Base-by-base conservation (phyloP, 305 asterid genomes). In the Rubia balearica region DNA sequence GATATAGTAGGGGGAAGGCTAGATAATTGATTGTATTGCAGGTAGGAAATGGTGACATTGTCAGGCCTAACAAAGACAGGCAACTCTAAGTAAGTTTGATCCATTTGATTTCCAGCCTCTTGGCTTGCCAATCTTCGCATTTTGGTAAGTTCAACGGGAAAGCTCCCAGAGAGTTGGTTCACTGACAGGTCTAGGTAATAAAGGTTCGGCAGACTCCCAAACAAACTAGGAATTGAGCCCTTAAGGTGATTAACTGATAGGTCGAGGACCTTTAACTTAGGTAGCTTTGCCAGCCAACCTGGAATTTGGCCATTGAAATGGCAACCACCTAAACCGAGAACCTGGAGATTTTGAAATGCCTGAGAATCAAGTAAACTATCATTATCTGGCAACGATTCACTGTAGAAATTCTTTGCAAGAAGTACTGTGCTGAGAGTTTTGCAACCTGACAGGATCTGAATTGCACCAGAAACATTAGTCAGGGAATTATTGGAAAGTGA, bases 51-150 rank as follows among this genome's bases (percentile, higher is more conserved):
- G 57, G 57, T 51, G 1, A 51, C 89, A 45, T 89, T 89, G 55
- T 92, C 83, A n/a, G 97, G 97, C 83, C 78, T 79, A 68, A 88
- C 89, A 70, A 89, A 92, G 41, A 92, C 94, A 14, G 97, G 98
- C 86, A 92, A 74, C 87, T 87, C 96, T 42, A 90, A 77, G 78
- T 81, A 79, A 21, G 33, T n/a, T 19, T 56, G 8, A 56, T 8
- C 62, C 30, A 81, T 76, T 65, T 72, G 75, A 69, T 86, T 88
- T 21, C 84, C 80, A 65, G 70, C 80, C 77, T 75, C 77, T 77
- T 86, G 81, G 70, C 75, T 69, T 9, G 88, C 77, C 19, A 93
- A 81, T 59, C 91, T 79, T 68, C 68, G 77, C 76, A 90, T 70
- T 73, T 75, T 73, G 36, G 83, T 67, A 19, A 93, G 84, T 53